These are phyloP conservation scores for Spiromastix sp. DNA, from an alignment of 2,329 filamentous ascomycete genomes.

Conservation along the genomic window DNA sequence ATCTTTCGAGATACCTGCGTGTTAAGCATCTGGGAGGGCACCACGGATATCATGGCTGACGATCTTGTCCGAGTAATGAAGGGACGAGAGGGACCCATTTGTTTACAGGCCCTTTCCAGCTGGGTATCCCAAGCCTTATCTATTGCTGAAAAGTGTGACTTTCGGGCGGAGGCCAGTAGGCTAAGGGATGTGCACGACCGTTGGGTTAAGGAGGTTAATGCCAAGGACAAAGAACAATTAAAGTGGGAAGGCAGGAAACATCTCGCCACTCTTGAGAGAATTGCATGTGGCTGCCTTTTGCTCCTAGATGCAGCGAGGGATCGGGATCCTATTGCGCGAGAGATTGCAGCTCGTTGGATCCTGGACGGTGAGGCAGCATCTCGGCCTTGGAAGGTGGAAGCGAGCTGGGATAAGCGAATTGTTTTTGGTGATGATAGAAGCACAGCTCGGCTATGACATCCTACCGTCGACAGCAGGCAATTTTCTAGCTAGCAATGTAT, in stretches of 20 bases:
- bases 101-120: constrained; percentile 19
- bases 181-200: constrained; percentile 10
- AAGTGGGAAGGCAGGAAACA: constrained; percentile 20
- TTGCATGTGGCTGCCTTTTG: constrained; percentile 22
- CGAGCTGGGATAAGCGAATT: constrained; percentile 13
- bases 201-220: constrained; percentile 9
- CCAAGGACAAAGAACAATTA: constrained; percentile 18
- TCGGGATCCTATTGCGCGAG: constrained; percentile 19
- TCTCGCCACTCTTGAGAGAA: constrained; percentile 20
- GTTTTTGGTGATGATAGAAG: constrained; percentile 9
- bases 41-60: constrained; percentile 55
- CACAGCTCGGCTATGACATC: constrained; percentile 4
- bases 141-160: constrained; percentile 37
- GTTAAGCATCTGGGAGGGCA: constrained; percentile 60
- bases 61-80: constrained; percentile 37
- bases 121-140: constrained; percentile 38
- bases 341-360: constrained; percentile 14
- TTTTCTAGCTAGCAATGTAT: no score
- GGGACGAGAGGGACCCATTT: constrained; percentile 12
- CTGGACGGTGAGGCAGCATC: constrained; percentile 4
- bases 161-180: constrained; percentile 29
- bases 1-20: constrained; percentile 56
- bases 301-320: constrained; percentile 24
- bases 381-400: constrained; percentile 9
- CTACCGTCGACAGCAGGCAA: no score